A percentile compares a stretch with the other conserved stretches of the same genome.
These are phyloP conservation scores for Starmerella bombicola DNA, from an alignment of 805 yeast species.

Conservation along the genomic window DNA sequence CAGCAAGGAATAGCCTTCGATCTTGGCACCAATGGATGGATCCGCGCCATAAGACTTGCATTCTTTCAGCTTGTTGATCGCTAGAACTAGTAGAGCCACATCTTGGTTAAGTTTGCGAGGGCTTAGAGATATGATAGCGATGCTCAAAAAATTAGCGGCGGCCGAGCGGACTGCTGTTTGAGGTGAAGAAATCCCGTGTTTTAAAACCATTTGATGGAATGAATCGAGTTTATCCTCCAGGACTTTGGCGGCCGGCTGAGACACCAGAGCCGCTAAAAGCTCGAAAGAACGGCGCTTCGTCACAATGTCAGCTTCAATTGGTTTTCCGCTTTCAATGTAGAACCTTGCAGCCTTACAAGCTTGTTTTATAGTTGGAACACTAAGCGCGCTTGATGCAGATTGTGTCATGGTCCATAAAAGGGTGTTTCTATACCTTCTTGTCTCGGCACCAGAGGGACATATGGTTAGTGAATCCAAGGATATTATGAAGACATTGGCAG, in stretches of 20 bases:
- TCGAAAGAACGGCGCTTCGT: constrained; percentile 23
- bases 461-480: constrained; percentile 17
- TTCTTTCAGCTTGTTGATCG: neutral
- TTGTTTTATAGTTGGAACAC: constrained; percentile 25
- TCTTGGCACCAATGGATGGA: neutral
- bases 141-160: constrained; percentile 25
- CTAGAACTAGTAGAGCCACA: neutral
- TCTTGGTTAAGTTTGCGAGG: constrained; percentile 2
- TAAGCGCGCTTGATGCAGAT: constrained; percentile 22
- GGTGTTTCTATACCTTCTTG: constrained; percentile 17
- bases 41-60: neutral
- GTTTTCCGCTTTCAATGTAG: constrained; percentile 22
- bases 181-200: constrained; percentile 22
- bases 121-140: constrained; percentile 9
- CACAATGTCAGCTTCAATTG: constrained; percentile 24
- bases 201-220: constrained; percentile 19
- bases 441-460: constrained; percentile 7
- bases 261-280: constrained; percentile 22
- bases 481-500: constrained; percentile 18
- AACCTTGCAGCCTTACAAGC: constrained; percentile 27
- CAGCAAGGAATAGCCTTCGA: constrained; percentile 1
- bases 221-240: constrained; percentile 21
- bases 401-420: constrained; percentile 18
- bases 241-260: constrained; percentile 6
- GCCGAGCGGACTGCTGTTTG: constrained; percentile 23